Percentiles rank a stretch among this genome's conserved stretches.
Evolutionary conservation across 345 rosid species (phyloP).

Genomic region (Triadica sebifera): DNA sequence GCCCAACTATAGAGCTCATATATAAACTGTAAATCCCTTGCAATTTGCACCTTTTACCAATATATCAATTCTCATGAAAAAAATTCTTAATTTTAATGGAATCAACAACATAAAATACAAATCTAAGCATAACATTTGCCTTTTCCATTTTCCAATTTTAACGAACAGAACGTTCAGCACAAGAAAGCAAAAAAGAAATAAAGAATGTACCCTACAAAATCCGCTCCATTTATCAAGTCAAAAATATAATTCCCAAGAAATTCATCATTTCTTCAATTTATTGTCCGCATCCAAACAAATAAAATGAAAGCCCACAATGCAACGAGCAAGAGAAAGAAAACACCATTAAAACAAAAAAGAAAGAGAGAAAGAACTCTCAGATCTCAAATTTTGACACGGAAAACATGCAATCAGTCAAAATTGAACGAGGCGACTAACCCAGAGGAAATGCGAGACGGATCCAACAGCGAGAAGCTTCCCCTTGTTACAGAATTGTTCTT

Average conservation of each 20-base stretch:
- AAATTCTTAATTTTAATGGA: not conserved
- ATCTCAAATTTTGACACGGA: not conserved
- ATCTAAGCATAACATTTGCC: not conserved
- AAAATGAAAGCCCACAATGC: constrained; percentile 8
- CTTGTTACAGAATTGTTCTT: not conserved
- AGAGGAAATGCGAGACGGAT: constrained; percentile 28
- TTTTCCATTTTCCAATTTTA: not conserved
- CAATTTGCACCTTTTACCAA: not conserved
- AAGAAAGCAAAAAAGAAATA: not conserved
- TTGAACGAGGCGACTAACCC: constrained; percentile 12
- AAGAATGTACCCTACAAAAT: not conserved
- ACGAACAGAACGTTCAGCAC: not conserved
- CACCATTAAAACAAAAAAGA: not conserved
- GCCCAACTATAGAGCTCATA: not conserved
- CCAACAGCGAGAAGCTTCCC: no score
- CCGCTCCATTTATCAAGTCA: not conserved
- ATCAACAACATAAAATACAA: not conserved
- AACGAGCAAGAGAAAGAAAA: not conserved
- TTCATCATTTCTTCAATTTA: no score
- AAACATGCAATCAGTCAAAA: not conserved
- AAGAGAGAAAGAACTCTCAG: not conserved
- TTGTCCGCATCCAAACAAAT: no score
- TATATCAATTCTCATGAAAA: not conserved
- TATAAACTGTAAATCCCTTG: not conserved
- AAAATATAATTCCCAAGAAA: not conserved